These are phyloP conservation scores for Lasiosphaeris hirsuta DNA, from an alignment of 495 filamentous ascomycete species.

Conservation along the genomic window DNA sequence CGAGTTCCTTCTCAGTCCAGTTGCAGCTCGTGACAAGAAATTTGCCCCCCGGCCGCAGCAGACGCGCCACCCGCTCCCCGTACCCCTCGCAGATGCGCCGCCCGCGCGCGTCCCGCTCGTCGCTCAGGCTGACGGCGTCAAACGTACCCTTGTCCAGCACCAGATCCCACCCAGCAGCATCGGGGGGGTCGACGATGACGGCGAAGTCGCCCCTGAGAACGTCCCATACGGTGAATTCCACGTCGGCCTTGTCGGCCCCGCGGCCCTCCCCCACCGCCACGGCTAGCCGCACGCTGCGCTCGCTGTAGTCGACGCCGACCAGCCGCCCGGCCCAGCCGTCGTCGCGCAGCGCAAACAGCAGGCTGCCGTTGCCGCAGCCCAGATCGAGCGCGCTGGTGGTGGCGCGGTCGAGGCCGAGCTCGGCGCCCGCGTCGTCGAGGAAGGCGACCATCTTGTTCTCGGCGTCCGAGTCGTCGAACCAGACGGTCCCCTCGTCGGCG, in stretches of 20 bases:
- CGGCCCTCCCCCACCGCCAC: conserved; percentile 39
- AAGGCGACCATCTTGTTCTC: conserved; percentile 58
- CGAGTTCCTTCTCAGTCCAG: conserved; percentile 90
- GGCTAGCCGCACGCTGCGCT: conserved; percentile 68
- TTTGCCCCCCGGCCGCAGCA: conserved; percentile 67
- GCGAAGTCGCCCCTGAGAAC: conserved; percentile 54
- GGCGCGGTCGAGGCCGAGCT: conserved; percentile 9
- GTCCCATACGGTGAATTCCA: conserved; percentile 71
- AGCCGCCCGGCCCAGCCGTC: conserved; percentile 56
- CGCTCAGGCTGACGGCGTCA: conserved; percentile 79
- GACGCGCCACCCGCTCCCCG: conserved; percentile 54
- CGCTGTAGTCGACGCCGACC: conserved; percentile 86
- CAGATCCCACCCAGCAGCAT: conserved; percentile 67
- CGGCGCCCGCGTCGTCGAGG: conserved; percentile 42
- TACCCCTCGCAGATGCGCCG: conserved; percentile 70
- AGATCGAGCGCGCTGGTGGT: conserved; percentile 60
- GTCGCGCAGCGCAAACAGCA: conserved; percentile 71
- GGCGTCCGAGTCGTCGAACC: conserved; percentile 72
- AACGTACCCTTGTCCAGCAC: conserved; percentile 97
- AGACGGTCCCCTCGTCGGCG: conserved; percentile 64
- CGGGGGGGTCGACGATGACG: conserved; percentile 9
- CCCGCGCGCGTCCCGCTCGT: conserved; percentile 52
- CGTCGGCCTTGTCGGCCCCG: conserved; percentile 11
- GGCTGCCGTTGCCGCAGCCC: conserved; percentile 88
- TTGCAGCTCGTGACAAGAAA: conserved; percentile 93